These are phyloP conservation scores for Hibiscus syriacus DNA, from an alignment of 345 rosid species.

Conservation along the genomic window DNA sequence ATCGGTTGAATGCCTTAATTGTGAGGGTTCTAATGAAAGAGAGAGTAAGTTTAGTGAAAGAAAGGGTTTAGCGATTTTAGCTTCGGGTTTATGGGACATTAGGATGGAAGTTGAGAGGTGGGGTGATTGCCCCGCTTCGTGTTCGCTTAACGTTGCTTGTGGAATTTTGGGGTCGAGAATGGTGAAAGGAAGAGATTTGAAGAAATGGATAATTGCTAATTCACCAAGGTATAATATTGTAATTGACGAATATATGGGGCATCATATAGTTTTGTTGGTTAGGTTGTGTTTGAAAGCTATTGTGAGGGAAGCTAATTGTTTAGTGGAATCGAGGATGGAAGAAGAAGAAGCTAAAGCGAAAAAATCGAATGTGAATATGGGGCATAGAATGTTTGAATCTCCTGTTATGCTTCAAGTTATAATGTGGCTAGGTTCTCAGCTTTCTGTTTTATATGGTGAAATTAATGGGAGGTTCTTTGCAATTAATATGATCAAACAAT, in stretches of 20 bases:
- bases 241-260: slow-evolving; percentile 58
- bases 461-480: slow-evolving; percentile 51
- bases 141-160: slow-evolving; percentile 40
- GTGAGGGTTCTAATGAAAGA: slow-evolving; percentile 19
- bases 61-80: slow-evolving; percentile 29
- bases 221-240: slow-evolving; percentile 56
- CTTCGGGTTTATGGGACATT: slow-evolving; percentile 49
- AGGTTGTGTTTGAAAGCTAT: slow-evolving; percentile 53
- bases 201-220: slow-evolving; percentile 48
- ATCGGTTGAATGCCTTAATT: slow-evolving; percentile 45
- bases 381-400: slow-evolving; percentile 33
- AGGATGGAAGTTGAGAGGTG: slow-evolving; percentile 54
- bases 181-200: slow-evolving; percentile 27
- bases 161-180: slow-evolving; percentile 27
- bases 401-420: slow-evolving; percentile 43
- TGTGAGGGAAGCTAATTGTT: slow-evolving; percentile 50
- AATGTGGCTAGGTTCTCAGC: slow-evolving; percentile 63
- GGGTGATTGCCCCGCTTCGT: slow-evolving; percentile 48
- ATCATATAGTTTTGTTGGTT: slow-evolving; percentile 55
- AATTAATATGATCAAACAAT: slow-evolving; percentile 45
- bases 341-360: slow-evolving; percentile 6
- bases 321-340: slow-evolving; percentile 17
- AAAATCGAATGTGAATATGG: slow-evolving; percentile 14
- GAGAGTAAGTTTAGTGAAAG: slow-evolving; percentile 12
- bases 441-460: slow-evolving; percentile 67